These are phyloP conservation scores for Melanogaster broomeanus DNA, from an alignment of 768 basidiomycete genomes.

Conservation along the genomic window DNA sequence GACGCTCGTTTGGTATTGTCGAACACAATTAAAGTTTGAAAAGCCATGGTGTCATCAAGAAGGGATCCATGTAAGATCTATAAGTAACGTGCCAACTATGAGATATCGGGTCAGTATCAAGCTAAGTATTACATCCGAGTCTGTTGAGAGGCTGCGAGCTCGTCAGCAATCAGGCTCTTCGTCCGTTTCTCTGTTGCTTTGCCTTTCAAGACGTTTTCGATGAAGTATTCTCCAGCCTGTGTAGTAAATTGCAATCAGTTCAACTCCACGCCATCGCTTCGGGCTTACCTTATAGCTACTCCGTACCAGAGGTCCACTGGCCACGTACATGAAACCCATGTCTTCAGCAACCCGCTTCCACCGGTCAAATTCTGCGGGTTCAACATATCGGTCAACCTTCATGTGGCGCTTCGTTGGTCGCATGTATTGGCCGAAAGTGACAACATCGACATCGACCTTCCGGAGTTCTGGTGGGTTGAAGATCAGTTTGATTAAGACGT, in stretches of 20 bases:
- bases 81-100: neutral
- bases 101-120: neutral
- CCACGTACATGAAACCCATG: slow-evolving; percentile 97
- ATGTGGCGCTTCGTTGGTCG: slow-evolving; percentile 98
- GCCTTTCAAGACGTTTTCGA: slow-evolving; percentile 83
- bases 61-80: neutral
- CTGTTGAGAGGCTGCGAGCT: slow-evolving; percentile 5
- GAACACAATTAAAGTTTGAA: too few relatives aligned
- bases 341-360: slow-evolving; percentile 92
- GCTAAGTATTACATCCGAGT: slow-evolving; percentile 3
- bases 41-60: neutral
- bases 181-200: slow-evolving; percentile 49
- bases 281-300: slow-evolving; percentile 91
- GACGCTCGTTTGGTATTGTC: too few relatives aligned
- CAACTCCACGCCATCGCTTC: neutral
- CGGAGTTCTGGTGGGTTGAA: slow-evolving; percentile 68
- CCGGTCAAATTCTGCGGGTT: slow-evolving; percentile 87
- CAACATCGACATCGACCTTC: slow-evolving; percentile 88
- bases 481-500: neutral
- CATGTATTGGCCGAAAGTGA: slow-evolving; percentile 99
- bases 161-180: slow-evolving; percentile 31
- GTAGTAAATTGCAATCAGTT: slow-evolving; percentile 4
- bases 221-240: slow-evolving; percentile 95
- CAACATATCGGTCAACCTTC: slow-evolving; percentile 97
- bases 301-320: slow-evolving; percentile 92